These are phyloP conservation scores for Chaetomiaceae sp. DNA, from an alignment of 2,329 filamentous ascomycete species.

Conservation along the genomic window DNA sequence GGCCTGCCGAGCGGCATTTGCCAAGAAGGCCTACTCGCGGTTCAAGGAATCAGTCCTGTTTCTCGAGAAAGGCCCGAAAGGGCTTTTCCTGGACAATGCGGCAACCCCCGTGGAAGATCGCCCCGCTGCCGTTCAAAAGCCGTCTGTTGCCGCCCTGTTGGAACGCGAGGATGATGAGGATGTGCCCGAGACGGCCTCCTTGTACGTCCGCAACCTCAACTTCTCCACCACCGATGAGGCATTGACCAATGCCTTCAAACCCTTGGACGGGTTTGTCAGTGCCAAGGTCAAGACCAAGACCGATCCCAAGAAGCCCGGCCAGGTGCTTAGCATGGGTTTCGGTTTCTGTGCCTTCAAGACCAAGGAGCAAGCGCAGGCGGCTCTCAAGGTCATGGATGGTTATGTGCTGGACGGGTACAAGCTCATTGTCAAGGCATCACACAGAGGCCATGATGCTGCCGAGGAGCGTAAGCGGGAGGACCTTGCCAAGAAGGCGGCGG, in stretches of 20 bases:
- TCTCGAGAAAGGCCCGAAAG: conserved; percentile 85
- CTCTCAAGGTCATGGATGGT: conserved; percentile 81
- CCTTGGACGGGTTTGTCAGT: conserved; percentile 82
- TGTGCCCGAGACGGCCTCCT: conserved; percentile 64
- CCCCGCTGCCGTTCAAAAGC: conserved; percentile 50
- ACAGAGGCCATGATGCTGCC: conserved; percentile 81
- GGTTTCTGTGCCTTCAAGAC: conserved; percentile 87
- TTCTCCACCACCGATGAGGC: conserved; percentile 78
- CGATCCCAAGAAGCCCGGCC: conserved; percentile 84
- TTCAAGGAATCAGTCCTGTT: conserved; percentile 89
- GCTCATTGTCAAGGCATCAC: conserved; percentile 78
- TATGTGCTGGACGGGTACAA: conserved; percentile 83
- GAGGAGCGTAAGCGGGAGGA: conserved; percentile 83
- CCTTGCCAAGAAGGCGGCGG: conserved; percentile 71
- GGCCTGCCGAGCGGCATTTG: conserved; percentile 79
- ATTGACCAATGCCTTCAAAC: conserved; percentile 71
- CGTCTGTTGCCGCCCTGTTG: conserved; percentile 65
- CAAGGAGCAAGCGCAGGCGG: conserved; percentile 73
- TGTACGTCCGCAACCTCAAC: conserved; percentile 92
- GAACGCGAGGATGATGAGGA: conserved; percentile 51
- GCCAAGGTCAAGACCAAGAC: conserved; percentile 89
- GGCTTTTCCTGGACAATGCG: conserved; percentile 56
- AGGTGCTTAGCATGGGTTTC: conserved; percentile 93
- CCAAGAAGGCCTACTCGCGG: conserved; percentile 79
- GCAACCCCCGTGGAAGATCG: conserved; percentile 33